Base-by-base conservation (phyloP, 371 early-diverging fungal species). In the Mortierella sp. region DNA sequence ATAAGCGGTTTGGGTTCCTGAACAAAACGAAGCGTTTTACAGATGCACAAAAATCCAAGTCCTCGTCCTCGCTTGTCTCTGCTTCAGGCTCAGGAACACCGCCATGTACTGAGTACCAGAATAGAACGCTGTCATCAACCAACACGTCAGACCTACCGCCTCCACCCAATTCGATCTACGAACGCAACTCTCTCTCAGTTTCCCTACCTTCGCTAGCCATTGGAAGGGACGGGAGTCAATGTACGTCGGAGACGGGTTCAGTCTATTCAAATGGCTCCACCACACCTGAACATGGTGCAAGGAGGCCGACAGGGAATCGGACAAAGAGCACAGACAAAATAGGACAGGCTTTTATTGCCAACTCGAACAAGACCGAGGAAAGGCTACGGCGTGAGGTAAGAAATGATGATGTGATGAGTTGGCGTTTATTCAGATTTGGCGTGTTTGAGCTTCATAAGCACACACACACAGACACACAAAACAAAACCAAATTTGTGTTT, bases 1-100 rank as follows among this genome's bases (percentile, higher is more conserved):
- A 76, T 53, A 77, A 77, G 46, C 69, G 72, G 5, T 77, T 77
- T 26, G 79, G 79, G 7, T 77, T 77, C 72, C 44, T 77, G 30
- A 66, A 66, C 48, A 77, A 77, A 23, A 72, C 72, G 1, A 72
- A 68, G n/a, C 72, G 79, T 4, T 77, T 77, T 26, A 12, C 48
- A 21, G 75, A 69, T 0, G 47, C 37, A 37, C 5, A 3, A 3
- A 37, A 37, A 9, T 37, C 37, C 37, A 37, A 37, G 37, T 37
- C 37, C 37, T 5, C 37, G 9, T 37, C 37, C 9, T 37, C 37
- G 9, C 37, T 37, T 37, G 37, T 37, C 37, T 37, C 37, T 37
- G 37, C 9, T 9, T 37, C 37, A 37, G 53, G 21, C 23, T 19
- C 19, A 9, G 44, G 43, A 43, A 26, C 62, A 23, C 46, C 19